Evolutionary conservation across 441 rosid species (phyloP), one percentile per base, ranked within the genome.

Genomic region (Adansonia rubrostipa): DNA sequence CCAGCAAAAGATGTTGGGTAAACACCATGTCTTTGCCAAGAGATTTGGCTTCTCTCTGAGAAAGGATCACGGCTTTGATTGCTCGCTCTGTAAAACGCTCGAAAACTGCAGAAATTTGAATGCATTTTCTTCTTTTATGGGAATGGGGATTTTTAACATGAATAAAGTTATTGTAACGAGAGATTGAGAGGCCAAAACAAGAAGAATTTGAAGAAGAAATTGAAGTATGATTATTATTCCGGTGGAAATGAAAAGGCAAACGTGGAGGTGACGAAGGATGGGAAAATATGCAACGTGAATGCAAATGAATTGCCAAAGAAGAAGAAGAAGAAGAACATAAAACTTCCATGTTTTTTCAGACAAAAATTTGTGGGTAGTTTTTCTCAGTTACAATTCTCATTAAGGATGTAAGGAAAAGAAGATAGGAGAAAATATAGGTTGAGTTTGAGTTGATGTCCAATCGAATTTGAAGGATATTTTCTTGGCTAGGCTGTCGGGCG

Each of bases 71-170:
- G 13, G 89, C 90, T 78, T 93, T 92, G 71, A 95, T 83, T 10
- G 99, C 94, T n/a, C 92, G 81, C 81, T 95, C 97, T 1, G 97
- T 91, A 80, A 95, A 95, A 62, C 95, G 86, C 87, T 95, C 96
- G 83, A 95, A 95, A 53, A 88, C 97, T 0, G 97, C 93, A 40
- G 92, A 88, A 64, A 93, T 82, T 65, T 85, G 89, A 2, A 82
- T 63, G 76, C 83, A 58, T 87, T 80, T 91, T 78, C 85, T 86
- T 4, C 87, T 86, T 84, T 80, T 88, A 20, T 78, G 72, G 19
- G 66, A 80, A 65, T 76, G 78, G 50, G 72, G 63, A 47, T 75
- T 60, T 77, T 75, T 86, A 50, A 66, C 56, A 13, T 48, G 76
- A 11, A 61, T 58, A 2, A 42, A 58, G 74, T 56, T 68, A 36